A percentile compares a stretch with the other conserved stretches of the same genome.
Conservation (phyloP, 1,139 yeast species). For the Geotrichum candidum region DNA sequence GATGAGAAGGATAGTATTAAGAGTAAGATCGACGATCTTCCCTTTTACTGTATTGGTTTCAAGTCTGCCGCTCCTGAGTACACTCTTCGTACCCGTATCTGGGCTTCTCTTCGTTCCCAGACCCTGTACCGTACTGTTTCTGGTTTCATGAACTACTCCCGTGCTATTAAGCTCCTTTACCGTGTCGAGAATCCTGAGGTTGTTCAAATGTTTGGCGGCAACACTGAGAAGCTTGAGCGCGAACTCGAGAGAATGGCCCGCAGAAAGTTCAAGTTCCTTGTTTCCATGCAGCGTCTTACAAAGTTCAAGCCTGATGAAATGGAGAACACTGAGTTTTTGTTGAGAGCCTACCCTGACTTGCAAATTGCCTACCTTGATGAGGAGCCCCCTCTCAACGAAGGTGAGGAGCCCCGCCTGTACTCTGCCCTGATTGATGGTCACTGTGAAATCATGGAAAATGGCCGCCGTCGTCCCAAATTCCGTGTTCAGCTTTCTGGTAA, state of each 20-base stretch:
- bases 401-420: slow-evolving; percentile 95
- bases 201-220: slow-evolving; percentile 97
- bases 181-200: slow-evolving; percentile 99
- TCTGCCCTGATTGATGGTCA: slow-evolving; percentile 98
- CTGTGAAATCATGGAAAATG: slow-evolving; percentile 95
- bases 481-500: slow-evolving; percentile 97
- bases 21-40: slow-evolving; percentile 91
- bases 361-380: slow-evolving; percentile 98
- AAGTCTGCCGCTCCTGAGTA: slow-evolving; percentile 99
- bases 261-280: slow-evolving; percentile 94
- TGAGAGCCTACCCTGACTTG: slow-evolving; percentile 97
- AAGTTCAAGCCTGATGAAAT: slow-evolving; percentile 95
- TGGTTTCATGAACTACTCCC: slow-evolving; percentile 98
- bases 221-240: slow-evolving; percentile 88
- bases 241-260: slow-evolving; percentile 99
- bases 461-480: slow-evolving; percentile 97
- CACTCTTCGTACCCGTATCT: slow-evolving; percentile 94
- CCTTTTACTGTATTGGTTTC: slow-evolving; percentile 98
- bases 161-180: slow-evolving; percentile 93
- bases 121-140: slow-evolving; percentile 97
- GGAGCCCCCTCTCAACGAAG: slow-evolving; percentile 82
- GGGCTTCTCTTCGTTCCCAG: slow-evolving; percentile 99
- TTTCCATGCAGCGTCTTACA: slow-evolving; percentile 97
- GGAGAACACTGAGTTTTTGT: slow-evolving; percentile 95
- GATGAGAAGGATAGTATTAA: slow-evolving; percentile 60